Evolutionary conservation across 768 basidiomycete genomes (phyloP), one percentile per base, ranked within the genome.

Genomic region (Mycena galopus): DNA sequence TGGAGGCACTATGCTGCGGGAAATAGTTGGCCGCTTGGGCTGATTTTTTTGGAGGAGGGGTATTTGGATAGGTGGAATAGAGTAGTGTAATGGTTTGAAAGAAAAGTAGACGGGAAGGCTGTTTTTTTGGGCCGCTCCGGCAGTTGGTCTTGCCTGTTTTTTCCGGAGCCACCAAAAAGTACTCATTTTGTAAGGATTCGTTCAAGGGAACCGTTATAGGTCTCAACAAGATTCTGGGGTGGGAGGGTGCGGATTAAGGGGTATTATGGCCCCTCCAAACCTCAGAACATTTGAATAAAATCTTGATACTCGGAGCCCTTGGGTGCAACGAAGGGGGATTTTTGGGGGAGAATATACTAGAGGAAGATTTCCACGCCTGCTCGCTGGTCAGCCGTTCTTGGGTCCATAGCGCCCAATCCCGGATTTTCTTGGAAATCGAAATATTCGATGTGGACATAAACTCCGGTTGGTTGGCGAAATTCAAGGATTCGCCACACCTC

Each of bases 201-300:
- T 59, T 59, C 23, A 59, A 19, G 17, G 17, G 58, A 59, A 59
- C 58, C 33, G 6, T 37, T 59, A 59, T 59, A 59, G 58, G 58
- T 59, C 37, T 59, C 35, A 39, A 39, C 58, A 59, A 39, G 35
- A 37, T 59, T 59, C 35, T 59, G 21, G 58, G 12, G 23, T 25
- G 58, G 58, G 58, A 57, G 55, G 55, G 55, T 57, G n/a, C n/a
- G n/a, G n/a, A n/a, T n/a, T n/a, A n/a, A 57, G 55, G 9, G 55
- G 12, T 57, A 57, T n/a, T n/a, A n/a, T n/a, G 4, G 55, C 55
- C 55, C 55, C n/a, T n/a, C n/a, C n/a, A n/a, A 57, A 57, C 55
- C 55, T n/a, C n/a, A n/a, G n/a, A n/a, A 57, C n/a, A n/a, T n/a
- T n/a, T n/a, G n/a, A n/a, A n/a, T n/a, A n/a, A n/a, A n/a, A n/a